Percentiles rank a stretch among this genome's conserved stretches.
phyloP scores from a whole-genome alignment of 2,329 filamentous ascomycete genomes.

The Sarocladium strictum region DNA sequence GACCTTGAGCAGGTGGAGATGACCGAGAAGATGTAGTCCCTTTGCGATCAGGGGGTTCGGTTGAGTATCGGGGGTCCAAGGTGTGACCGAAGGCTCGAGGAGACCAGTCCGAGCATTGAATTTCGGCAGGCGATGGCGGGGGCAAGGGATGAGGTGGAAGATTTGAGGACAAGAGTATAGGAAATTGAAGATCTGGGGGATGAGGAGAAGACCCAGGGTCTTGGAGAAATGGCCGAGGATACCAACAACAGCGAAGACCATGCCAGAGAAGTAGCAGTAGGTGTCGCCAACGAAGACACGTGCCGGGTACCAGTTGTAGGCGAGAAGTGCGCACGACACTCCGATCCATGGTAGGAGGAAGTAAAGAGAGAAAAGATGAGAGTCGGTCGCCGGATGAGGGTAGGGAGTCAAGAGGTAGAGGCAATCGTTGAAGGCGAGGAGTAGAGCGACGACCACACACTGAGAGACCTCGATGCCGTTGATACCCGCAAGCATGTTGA shows the following conservation, averaged over 20 bases:
- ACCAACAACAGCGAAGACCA: slow-evolving; percentile 96
- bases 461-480: slow-evolving; percentile 97
- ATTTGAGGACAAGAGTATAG: slow-evolving; percentile 88
- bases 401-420: slow-evolving; percentile 81
- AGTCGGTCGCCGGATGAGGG: slow-evolving; percentile 90
- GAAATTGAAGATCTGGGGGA: slow-evolving; percentile 96
- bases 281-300: slow-evolving; percentile 96
- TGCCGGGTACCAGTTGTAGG: slow-evolving; percentile 90
- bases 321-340: slow-evolving; percentile 78
- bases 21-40: slow-evolving; percentile 62
- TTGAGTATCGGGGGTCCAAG: slow-evolving; percentile 63
- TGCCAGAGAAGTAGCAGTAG: slow-evolving; percentile 98
- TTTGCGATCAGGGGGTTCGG: slow-evolving; percentile 58
- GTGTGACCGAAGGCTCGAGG: slow-evolving; percentile 78
- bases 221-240: slow-evolving; percentile 98
- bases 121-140: slow-evolving; percentile 81
- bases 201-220: slow-evolving; percentile 81
- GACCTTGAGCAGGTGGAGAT: slow-evolving; percentile 62
- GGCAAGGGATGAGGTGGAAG: slow-evolving; percentile 85
- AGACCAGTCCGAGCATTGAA: slow-evolving; percentile 83
- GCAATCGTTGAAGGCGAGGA: slow-evolving; percentile 80
- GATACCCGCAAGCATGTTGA: slow-evolving; percentile 99
- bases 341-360: slow-evolving; percentile 91
- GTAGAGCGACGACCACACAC: slow-evolving; percentile 79
- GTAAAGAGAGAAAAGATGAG: slow-evolving; percentile 93